Evolutionary conservation across 83 land plant genomes (phyloP), one percentile per base, ranked within the genome.

Genomic region (Thuja plicata): DNA sequence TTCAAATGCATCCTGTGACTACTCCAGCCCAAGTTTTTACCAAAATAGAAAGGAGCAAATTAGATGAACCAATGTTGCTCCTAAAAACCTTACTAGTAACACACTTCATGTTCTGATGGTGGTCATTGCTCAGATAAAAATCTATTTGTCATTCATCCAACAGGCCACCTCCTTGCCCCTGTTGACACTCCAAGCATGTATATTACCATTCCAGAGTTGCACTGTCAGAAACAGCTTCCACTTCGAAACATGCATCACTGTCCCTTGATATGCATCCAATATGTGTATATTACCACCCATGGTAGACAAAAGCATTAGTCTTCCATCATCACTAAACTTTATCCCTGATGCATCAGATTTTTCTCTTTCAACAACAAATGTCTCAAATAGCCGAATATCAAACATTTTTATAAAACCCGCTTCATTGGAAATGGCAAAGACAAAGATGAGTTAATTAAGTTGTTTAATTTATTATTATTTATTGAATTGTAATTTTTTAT

Each of bases 351-450:
- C 96, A 80, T 95, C 96, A 85, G 96, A 94, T 48, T 90, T 76
- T 88, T 96, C 99, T 84, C 93, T 95, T n/a, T 96, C 99, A 78
- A 95, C 94, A 87, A 94, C 88, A 87, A 95, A 98, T 43, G 95
- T 95, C 50, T 97, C 98, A 90, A 98, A 98, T 79, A 99, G 99
- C 38, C 99, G 95, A 84, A 93, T 94, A 95, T 98, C 99, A 95
- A 97, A 98, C 95, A 98, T 90, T 90, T 98, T 94, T 46, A 98
- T 91, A 41, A 91, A 93, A 87, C 99, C 99, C 66, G 97, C 97
- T 88, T 93, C 94, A 96, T 93, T 96, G 34, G 99, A 97, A 90
- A 98, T 92, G 16, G 96, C 94, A 93, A 98, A 98, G 40, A 98
- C 94, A 38, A 38, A 1, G 40, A 1, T 38, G 40, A 38, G 40